Evolutionary conservation across 2,329 filamentous ascomycete species (phyloP).

Genomic region (Scedosporium boydii): DNA sequence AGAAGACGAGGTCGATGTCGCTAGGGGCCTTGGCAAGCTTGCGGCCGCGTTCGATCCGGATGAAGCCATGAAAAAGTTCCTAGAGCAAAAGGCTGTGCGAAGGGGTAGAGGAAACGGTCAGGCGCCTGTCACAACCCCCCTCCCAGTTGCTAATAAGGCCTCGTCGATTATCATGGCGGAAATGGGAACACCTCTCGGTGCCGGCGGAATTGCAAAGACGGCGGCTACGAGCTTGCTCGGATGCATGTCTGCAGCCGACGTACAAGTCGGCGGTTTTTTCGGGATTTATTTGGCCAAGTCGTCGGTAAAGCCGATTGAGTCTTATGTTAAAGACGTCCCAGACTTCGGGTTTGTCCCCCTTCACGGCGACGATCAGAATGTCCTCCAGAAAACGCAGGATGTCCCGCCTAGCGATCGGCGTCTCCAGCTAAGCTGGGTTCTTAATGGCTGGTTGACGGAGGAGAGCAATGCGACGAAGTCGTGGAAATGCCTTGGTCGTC

Average conservation of each 20-base stretch:
- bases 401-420: slow-evolving; percentile 51
- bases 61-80: slow-evolving; percentile 17
- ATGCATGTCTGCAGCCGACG: slow-evolving; percentile 62
- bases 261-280: slow-evolving; percentile 76
- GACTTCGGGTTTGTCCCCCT: slow-evolving; percentile 83
- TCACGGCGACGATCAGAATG: slow-evolving; percentile 31
- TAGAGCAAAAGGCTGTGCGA: slow-evolving; percentile 4
- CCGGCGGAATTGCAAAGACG: slow-evolving; percentile 39
- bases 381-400: slow-evolving; percentile 39
- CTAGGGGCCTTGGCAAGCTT: slow-evolving; percentile 62
- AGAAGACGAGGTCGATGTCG: slow-evolving; percentile 66
- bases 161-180: not conserved
- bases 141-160: not conserved
- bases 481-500: slow-evolving; percentile 66
- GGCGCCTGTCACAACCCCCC: not conserved
- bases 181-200: not conserved
- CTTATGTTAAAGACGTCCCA: slow-evolving; percentile 76
- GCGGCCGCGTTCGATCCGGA: slow-evolving; percentile 38
- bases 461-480: slow-evolving; percentile 57
- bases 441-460: slow-evolving; percentile 72
- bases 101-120: not conserved
- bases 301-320: slow-evolving; percentile 77
- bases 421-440: slow-evolving; percentile 71
- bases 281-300: slow-evolving; percentile 84
- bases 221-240: slow-evolving; percentile 57